Conservation (phyloP, 2,329 filamentous ascomycete species). For the Aspergillus tanneri region DNA sequence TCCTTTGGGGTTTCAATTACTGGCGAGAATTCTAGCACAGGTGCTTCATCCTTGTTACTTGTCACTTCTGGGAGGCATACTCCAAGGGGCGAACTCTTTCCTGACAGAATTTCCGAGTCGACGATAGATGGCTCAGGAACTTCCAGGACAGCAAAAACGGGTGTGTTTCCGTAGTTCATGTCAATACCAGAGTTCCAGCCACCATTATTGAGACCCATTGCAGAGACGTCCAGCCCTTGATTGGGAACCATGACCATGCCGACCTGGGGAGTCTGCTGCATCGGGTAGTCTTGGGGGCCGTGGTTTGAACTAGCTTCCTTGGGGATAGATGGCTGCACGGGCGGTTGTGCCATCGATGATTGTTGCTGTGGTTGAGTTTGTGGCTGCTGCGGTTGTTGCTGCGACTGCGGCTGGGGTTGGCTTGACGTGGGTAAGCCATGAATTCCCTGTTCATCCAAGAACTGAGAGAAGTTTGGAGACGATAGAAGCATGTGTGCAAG, state of each 20-base stretch:
- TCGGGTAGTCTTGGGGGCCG: constrained; percentile 53
- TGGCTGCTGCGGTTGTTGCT: constrained; percentile 41
- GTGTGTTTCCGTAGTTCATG: constrained; percentile 44
- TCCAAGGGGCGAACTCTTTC: constrained; percentile 63
- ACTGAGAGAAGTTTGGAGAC: constrained; percentile 78
- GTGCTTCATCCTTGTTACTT: constrained; percentile 52
- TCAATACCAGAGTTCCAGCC: constrained; percentile 50
- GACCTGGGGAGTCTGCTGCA: constrained; percentile 63
- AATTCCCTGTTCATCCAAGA: constrained; percentile 68
- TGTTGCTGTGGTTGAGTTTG: constrained; percentile 41
- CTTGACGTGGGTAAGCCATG: constrained; percentile 51
- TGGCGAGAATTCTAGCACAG: constrained; percentile 46
- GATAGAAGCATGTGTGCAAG: constrained; percentile 78
- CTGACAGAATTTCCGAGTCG: constrained; percentile 62
- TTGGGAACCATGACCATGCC: constrained; percentile 83
- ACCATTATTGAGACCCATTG: constrained; percentile 58
- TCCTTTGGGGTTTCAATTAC: constrained; percentile 19
- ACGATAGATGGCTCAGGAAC: constrained; percentile 66
- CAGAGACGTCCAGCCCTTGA: constrained; percentile 70
- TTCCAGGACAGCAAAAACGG: constrained; percentile 67
- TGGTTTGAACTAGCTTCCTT: constrained; percentile 67
- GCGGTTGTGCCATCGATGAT: constrained; percentile 36
- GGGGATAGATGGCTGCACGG: constrained; percentile 52
- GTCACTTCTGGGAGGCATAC: constrained; percentile 34
- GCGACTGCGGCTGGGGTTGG: constrained; percentile 40